These are phyloP conservation scores for Debaryomyces hansenii DNA, from an alignment of 805 yeast genomes.

Conservation along the genomic window DNA sequence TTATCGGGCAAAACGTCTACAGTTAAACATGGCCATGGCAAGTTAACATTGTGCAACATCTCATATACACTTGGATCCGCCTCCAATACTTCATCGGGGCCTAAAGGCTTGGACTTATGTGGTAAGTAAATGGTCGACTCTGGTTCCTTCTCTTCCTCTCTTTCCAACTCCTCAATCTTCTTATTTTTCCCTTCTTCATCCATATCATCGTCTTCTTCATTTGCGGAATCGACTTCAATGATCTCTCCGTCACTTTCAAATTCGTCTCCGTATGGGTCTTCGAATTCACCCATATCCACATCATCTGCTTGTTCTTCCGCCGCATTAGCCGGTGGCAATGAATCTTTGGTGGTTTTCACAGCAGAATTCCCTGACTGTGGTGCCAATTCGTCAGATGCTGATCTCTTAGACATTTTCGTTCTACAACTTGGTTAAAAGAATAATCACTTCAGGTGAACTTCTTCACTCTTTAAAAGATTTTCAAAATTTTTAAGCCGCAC, in stretches of 20 bases:
- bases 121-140: constrained; percentile 71
- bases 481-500: constrained; percentile 2
- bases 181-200: constrained; percentile 35
- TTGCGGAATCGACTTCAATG: constrained; percentile 66
- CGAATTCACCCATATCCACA: constrained; percentile 78
- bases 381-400: constrained; percentile 35
- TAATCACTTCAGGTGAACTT: neutral
- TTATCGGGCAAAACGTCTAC: constrained; percentile 85
- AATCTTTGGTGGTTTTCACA: constrained; percentile 33
- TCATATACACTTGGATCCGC: constrained; percentile 96
- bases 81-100: constrained; percentile 93
- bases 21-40: constrained; percentile 97
- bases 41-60: constrained; percentile 89
- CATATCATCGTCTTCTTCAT: constrained; percentile 30
- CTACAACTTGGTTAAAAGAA: neutral
- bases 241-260: constrained; percentile 90
- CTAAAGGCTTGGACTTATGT: constrained; percentile 83
- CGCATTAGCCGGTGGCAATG: constrained; percentile 41
- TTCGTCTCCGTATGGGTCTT: constrained; percentile 87
- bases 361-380: constrained; percentile 23
- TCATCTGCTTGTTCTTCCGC: constrained; percentile 34
- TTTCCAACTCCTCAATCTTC: constrained; percentile 38
- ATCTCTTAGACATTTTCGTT: constrained; percentile 51
- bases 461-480: neutral
- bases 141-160: constrained; percentile 30